A percentile compares a stretch with the other conserved stretches of the same genome.
Conservation (phyloP, 2,329 filamentous ascomycete genomes). For the Bipolaris oryzae region DNA sequence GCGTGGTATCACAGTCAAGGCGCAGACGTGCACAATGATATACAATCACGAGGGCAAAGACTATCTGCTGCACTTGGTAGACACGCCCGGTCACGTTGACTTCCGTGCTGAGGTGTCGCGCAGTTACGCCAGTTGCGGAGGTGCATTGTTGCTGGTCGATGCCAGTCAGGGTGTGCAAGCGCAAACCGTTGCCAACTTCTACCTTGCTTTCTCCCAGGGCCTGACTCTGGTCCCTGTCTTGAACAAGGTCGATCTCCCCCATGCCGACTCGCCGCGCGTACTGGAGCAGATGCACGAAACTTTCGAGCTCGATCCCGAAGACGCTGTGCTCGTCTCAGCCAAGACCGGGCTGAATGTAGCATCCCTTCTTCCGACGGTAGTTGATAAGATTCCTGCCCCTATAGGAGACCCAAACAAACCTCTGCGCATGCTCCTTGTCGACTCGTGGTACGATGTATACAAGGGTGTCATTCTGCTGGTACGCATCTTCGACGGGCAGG, state of each 20-base stretch:
- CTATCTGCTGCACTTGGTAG: constrained; percentile 92
- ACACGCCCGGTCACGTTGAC: constrained; percentile 97
- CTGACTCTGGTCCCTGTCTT: constrained; percentile 86
- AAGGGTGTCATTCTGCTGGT: constrained; percentile 91
- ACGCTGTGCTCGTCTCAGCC: constrained; percentile 80
- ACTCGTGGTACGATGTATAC: constrained; percentile 98
- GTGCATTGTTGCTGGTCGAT: constrained; percentile 86
- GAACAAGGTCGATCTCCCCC: constrained; percentile 94
- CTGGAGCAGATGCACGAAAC: constrained; percentile 83
- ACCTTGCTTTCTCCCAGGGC: constrained; percentile 92
- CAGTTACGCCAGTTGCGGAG: constrained; percentile 94
- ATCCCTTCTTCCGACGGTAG: constrained; percentile 80
- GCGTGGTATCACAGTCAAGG: constrained; percentile 97
- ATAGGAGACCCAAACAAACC: constrained; percentile 74
- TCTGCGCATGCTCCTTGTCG: constrained; percentile 84
- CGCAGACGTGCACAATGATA: constrained; percentile 97
- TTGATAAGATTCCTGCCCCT: constrained; percentile 83
- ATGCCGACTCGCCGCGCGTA: constrained; percentile 84
- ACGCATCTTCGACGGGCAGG: constrained; percentile 84
- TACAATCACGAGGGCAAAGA: constrained; percentile 85
- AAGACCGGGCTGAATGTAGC: constrained; percentile 92
- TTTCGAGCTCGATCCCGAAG: constrained; percentile 84
- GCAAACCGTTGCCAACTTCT: constrained; percentile 98
- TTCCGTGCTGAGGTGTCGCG: constrained; percentile 95
- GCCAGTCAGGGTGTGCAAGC: constrained; percentile 96